Base-by-base conservation (phyloP, 192 early-diverging fungal species). In the Mortierella antarctica region DNA sequence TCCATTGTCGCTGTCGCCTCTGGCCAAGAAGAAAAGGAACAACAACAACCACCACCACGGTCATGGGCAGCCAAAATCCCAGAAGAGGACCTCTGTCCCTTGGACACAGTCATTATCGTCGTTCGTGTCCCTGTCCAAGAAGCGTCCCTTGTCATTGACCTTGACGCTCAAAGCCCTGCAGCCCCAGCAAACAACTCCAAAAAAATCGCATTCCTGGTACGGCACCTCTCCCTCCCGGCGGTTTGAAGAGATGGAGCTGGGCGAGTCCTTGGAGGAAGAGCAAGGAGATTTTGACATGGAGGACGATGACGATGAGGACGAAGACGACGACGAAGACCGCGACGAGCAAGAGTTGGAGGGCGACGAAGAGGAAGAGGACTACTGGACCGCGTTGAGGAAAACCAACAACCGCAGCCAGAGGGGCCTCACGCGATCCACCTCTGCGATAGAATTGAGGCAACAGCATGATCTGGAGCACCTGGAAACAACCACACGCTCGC, bases 241-340 rank as follows among this genome's bases (percentile, higher is more conserved):
- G 10, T 47, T 80, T 5, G 77, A 80, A n/a, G 77, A 80, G 48
- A 21, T 80, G 4, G 77, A 80, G 40, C 40, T 80, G 12, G 77
- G 70, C 13, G 58, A 41, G 56, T 17, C 44, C 42, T 18, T 23
- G 0, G 62, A 50, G 20, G 9, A 5, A 56, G 57, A 48, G 13
- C 57, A 59, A 15, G 57, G 47, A 13, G 39, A 48, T 54, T 46
- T 62, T 7, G 45, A 57, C 13, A 48, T 21, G 0, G 58, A 71
- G 14, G 60, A 54, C 12, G 41, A 45, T 10, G 59, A 62, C 15
- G 52, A 71, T 8, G 52, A 48, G 2, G 57, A 48, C 0, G 21
- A 21, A 17, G 57, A 18, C 6, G 41, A 65, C 1, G 57, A 61
- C 17, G 57, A 67, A 0, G 40, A 52, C 42, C 42, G n/a, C 5